These are phyloP conservation scores for Pleodorina starrii DNA, from an alignment of 139 green algal species.

Conservation along the genomic window DNA sequence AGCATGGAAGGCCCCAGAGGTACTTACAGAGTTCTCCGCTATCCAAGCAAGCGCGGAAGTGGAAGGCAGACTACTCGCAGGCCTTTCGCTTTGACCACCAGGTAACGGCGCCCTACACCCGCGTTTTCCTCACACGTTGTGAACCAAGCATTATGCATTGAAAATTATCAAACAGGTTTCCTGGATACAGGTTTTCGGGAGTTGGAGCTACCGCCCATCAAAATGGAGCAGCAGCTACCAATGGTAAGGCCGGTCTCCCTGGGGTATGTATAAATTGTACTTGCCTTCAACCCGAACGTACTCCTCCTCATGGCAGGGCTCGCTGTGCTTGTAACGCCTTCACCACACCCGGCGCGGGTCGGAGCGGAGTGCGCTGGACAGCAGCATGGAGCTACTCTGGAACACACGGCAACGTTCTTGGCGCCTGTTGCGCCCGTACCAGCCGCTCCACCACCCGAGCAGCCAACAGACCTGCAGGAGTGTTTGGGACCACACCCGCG, in stretches of 20 bases:
- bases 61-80: neutral
- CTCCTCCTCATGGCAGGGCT: neutral
- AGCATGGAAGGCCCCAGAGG: neutral
- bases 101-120: neutral
- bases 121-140: no score
- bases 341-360: no score
- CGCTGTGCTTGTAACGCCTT: neutral
- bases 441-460: no score
- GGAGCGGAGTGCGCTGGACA: no score
- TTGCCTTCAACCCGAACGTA: neutral
- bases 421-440: no score
- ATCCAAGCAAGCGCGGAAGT: constrained; percentile 5
- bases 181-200: no score
- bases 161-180: no score
- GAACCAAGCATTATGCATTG: no score
- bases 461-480: neutral
- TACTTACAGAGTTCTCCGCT: neutral
- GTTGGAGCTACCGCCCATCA: no score
- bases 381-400: no score
- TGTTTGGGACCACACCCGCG: neutral
- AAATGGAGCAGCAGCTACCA: neutral
- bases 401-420: no score
- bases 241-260: neutral
- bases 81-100: constrained; percentile 20
- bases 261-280: neutral